Evolutionary conservation across 768 basidiomycete genomes (phyloP).

Genomic region (Podaxis sp.): DNA sequence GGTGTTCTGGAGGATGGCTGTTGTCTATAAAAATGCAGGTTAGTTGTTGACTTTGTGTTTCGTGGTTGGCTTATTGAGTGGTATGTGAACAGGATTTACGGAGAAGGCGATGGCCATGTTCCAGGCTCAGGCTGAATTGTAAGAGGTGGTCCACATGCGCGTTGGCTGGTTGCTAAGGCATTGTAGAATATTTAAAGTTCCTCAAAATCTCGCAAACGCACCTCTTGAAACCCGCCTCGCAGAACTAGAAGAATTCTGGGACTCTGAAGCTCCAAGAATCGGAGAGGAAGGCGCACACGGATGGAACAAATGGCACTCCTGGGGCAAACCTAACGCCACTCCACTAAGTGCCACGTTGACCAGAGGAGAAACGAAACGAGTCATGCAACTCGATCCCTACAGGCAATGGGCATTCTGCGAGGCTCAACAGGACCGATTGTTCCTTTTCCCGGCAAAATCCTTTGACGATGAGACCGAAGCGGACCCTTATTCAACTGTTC

Average conservation of each 20-base stretch:
- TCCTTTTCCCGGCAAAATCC: slow-evolving; percentile 54
- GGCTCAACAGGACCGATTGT: slow-evolving; percentile 41
- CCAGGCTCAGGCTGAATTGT: slow-evolving; percentile 86
- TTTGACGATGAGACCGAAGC: slow-evolving; percentile 44
- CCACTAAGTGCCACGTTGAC: neutral
- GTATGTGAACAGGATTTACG: slow-evolving; percentile 50
- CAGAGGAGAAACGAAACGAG: slow-evolving; percentile 13
- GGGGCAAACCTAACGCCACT: slow-evolving; percentile 36
- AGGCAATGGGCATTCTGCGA: slow-evolving; percentile 66
- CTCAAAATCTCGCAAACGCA: slow-evolving; percentile 40
- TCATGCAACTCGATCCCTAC: slow-evolving; percentile 58
- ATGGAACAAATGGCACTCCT: slow-evolving; percentile 63
- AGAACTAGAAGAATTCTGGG: slow-evolving; percentile 81
- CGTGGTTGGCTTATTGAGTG: slow-evolving; percentile 11
- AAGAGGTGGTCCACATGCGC: slow-evolving; percentile 25
- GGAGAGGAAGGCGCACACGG: slow-evolving; percentile 68
- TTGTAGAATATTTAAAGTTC: slow-evolving; percentile 58
- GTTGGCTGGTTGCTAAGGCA: neutral
- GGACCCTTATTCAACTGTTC: slow-evolving; percentile 73
- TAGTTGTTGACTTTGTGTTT: slow-evolving; percentile 11
- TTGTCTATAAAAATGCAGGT: slow-evolving; percentile 70
- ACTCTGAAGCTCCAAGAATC: slow-evolving; percentile 73
- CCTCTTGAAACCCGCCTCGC: slow-evolving; percentile 52
- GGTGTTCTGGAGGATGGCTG: slow-evolving; percentile 69
- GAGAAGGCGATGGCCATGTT: slow-evolving; percentile 79